These are phyloP conservation scores for Globisporangium nodosum DNA, from an alignment of 352 stramenopile genomes.

Conservation along the genomic window DNA sequence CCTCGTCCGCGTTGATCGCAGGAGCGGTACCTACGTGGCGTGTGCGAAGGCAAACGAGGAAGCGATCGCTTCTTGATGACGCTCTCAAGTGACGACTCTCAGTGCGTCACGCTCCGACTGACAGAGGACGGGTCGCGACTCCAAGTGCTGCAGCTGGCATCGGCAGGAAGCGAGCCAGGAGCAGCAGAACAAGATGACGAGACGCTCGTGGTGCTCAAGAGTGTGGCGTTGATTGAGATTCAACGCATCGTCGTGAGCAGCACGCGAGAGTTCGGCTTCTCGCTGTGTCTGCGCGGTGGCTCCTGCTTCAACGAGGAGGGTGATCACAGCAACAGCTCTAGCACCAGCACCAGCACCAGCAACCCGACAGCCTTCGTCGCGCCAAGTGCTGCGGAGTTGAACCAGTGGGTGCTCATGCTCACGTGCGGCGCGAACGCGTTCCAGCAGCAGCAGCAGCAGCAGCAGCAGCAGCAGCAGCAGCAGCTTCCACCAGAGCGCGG, in stretches of 20 bases:
- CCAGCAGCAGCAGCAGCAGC: slow-evolving; percentile 24
- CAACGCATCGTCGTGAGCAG: slow-evolving; percentile 1
- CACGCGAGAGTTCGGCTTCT: not conserved
- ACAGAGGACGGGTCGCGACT: slow-evolving; percentile 2
- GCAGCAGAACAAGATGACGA: not conserved
- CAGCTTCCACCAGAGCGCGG: not conserved
- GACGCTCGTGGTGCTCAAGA: not conserved
- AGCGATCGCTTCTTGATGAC: not conserved
- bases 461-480: slow-evolving; percentile 28
- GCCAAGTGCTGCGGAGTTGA: slow-evolving; percentile 10
- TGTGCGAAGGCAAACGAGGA: slow-evolving; percentile 28
- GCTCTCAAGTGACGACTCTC: not conserved
- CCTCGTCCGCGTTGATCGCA: not conserved
- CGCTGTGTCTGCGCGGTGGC: not conserved
- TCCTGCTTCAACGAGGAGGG: not conserved
- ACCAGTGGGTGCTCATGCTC: slow-evolving; percentile 30
- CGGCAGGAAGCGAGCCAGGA: not conserved
- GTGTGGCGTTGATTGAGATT: slow-evolving; percentile 9
- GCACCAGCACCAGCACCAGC: no score
- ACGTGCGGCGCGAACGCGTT: slow-evolving; percentile 36
- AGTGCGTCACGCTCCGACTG: slow-evolving; percentile 4
- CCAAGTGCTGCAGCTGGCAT: not conserved
- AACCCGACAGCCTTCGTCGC: not conserved
- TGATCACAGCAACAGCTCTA: not conserved
- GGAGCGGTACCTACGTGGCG: slow-evolving; percentile 14